Base-by-base conservation (phyloP, 208 protist species). In the Leishmania aethiopica region DNA sequence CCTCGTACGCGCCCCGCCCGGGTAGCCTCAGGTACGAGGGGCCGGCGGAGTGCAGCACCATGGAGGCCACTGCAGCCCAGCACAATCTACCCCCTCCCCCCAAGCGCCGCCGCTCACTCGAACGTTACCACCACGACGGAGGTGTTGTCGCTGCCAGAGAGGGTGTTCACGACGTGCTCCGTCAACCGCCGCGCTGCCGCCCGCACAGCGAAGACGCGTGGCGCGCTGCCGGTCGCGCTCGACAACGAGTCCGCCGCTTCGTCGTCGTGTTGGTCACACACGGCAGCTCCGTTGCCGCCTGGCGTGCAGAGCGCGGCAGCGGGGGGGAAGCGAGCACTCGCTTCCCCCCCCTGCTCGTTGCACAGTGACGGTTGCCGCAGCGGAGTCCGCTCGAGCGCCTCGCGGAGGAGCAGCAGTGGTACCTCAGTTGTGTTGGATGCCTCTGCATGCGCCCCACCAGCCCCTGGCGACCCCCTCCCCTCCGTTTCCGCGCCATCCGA, bases 121-220 rank as follows among this genome's bases (percentile, higher is more conserved):
- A 94, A 94, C 0, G 86, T 60, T 15, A 94, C 80, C 17, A 92
- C 60, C 15, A 94, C 73, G 2, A 88, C 79, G 8, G 91, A 88
- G 17, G 91, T 90, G 84, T 94, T 94, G 74, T 94, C 91, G 22
- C 55, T 84, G 77, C 89, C 85, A 8, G 72, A 77, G 28, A 86
- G 75, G 5, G 73, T 67, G 73, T 90, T 73, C 60, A 94, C 72
- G 6, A 87, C 91, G 64, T 92, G 80, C 69, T 91, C 80, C 8
- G 86, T 85, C 53, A 94, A 85, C 7, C 51, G 79, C 13, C 75
- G 75, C 37, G 86, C 81, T 3, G 83, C 82, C 32, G 75, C 19
- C 78, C 82, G 79, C 83, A 88, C 79, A 45, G 73, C 69, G 32
- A 62, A 81, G 15, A 69, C 70, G 7, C 51, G 53, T 3, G 69